A percentile compares a stretch with the other conserved stretches of the same genome.
phyloP scores from a whole-genome alignment of 2,329 filamentous ascomycete genomes.

The Penicillium sclerotiorum region DNA sequence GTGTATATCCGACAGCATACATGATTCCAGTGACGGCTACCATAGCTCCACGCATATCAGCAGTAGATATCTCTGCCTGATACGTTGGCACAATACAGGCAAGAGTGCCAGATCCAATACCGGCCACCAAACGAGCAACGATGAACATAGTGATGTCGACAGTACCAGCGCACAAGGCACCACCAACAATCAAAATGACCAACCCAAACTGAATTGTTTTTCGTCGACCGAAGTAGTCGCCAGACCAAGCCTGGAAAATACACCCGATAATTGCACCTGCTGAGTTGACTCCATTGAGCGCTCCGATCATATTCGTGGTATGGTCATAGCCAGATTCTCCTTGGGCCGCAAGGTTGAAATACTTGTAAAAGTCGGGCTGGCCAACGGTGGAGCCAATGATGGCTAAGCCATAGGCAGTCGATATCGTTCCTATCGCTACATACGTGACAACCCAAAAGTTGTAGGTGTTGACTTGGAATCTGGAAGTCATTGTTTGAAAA shows the following conservation, averaged over 20 bases:
- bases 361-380: slow-evolving; percentile 49
- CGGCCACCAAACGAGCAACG: slow-evolving; percentile 41
- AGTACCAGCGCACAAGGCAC: slow-evolving; percentile 42
- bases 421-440: slow-evolving; percentile 37
- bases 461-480: slow-evolving; percentile 29
- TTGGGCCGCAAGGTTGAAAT: slow-evolving; percentile 43
- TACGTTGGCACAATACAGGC: slow-evolving; percentile 28
- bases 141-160: slow-evolving; percentile 46
- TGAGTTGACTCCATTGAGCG: slow-evolving; percentile 50
- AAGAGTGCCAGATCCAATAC: slow-evolving; percentile 41
- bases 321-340: slow-evolving; percentile 45
- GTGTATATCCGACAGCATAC: slow-evolving; percentile 45
- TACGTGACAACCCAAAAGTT: slow-evolving; percentile 38
- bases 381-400: slow-evolving; percentile 50
- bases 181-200: slow-evolving; percentile 42
- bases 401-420: slow-evolving; percentile 36
- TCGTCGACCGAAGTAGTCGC: slow-evolving; percentile 42
- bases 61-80: slow-evolving; percentile 45
- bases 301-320: slow-evolving; percentile 48
- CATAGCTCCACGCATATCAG: slow-evolving; percentile 45
- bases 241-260: slow-evolving; percentile 42
- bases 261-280: slow-evolving; percentile 46
- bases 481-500: slow-evolving; percentile 8
- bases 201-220: slow-evolving; percentile 25
- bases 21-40: slow-evolving; percentile 45